These are phyloP conservation scores for Nicotiana paniculata DNA, from an alignment of 257 asterid genomes.

Conservation along the genomic window DNA sequence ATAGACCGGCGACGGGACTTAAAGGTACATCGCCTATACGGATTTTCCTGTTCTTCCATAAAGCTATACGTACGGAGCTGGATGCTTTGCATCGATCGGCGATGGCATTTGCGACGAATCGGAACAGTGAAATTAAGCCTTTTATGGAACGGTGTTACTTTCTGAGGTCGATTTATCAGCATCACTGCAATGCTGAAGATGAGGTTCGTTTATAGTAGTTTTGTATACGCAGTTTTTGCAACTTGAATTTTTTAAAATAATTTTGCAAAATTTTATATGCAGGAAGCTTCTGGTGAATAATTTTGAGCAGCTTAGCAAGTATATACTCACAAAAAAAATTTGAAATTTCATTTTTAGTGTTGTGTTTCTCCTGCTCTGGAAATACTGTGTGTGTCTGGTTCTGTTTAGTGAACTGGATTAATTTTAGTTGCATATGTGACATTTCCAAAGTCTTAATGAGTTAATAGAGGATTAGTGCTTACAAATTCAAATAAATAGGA, in stretches of 20 bases:
- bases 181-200: constrained; percentile 94
- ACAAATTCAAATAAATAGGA: neutral
- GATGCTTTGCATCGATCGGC: constrained; percentile 69
- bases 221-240: neutral
- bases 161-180: constrained; percentile 71
- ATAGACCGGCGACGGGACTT: constrained; percentile 26
- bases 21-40: constrained; percentile 63
- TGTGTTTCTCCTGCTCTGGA: neutral
- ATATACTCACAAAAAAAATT: neutral
- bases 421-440: neutral
- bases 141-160: constrained; percentile 58
- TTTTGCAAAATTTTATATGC: neutral
- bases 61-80: constrained; percentile 76
- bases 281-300: constrained; percentile 6
- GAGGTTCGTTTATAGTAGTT: constrained; percentile 35
- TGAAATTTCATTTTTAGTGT: neutral
- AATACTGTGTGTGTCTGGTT: neutral
- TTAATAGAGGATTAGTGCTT: neutral
- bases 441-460: neutral
- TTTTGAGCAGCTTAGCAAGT: constrained; percentile 6
- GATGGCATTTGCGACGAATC: constrained; percentile 52
- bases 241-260: neutral
- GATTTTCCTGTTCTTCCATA: constrained; percentile 70
- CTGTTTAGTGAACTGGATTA: neutral
- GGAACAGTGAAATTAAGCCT: constrained; percentile 54